Conservation (phyloP, 169 alveolate genomes). For the Plasmodium fragile region DNA sequence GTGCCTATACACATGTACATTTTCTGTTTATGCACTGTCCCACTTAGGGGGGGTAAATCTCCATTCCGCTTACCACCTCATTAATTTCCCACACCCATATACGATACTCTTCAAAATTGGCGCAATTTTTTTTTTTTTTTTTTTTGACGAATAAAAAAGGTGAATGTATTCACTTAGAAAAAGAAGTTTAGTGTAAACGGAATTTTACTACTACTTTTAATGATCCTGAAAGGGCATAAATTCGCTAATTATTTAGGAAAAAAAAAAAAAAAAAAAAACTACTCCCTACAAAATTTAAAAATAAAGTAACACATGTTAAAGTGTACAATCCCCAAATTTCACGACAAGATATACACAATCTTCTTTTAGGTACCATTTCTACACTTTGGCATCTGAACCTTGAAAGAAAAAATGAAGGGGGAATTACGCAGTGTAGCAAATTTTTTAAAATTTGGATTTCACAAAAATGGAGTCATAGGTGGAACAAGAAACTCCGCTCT, state of each 20-base stretch:
- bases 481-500: constrained; percentile 3
- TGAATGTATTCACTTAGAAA: background rate
- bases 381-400: background rate
- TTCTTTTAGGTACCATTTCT: background rate
- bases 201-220: background rate
- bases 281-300: background rate
- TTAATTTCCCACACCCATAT: background rate
- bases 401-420: constrained; percentile 4
- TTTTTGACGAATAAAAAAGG: background rate
- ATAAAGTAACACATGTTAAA: background rate
- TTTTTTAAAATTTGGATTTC: constrained; percentile 16
- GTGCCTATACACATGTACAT: background rate
- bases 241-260: background rate
- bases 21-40: background rate
- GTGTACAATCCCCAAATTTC: background rate
- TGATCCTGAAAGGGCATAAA: background rate
- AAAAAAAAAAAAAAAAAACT: background rate
- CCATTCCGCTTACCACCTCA: background rate
- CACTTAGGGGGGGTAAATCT: background rate
- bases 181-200: background rate
- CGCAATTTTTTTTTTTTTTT: background rate
- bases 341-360: background rate
- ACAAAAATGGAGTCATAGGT: constrained; percentile 11
- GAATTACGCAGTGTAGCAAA: constrained; percentile 5
- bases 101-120: background rate